These are phyloP conservation scores for Fragaria nilgerrensis DNA, from an alignment of 306 rosid species.

Conservation along the genomic window DNA sequence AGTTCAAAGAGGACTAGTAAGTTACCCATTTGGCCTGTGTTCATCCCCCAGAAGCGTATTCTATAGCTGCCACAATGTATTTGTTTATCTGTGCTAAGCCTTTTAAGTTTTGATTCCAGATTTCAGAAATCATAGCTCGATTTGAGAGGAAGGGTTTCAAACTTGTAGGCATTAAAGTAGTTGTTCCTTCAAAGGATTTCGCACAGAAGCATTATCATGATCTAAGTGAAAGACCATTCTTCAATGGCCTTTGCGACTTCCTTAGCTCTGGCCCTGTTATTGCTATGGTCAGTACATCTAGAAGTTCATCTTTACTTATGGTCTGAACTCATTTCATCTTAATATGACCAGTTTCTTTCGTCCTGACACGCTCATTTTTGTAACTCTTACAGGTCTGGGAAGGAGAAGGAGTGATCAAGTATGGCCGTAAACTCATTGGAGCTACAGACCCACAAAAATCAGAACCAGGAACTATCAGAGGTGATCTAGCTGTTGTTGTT, in stretches of 20 bases:
- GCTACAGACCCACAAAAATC: constrained; percentile 98
- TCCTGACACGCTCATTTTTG: background rate
- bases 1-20: constrained; percentile 92
- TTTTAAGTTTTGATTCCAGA: constrained; percentile 37
- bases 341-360: constrained; percentile 1
- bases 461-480: constrained; percentile 95
- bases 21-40: background rate
- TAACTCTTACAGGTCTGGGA: constrained; percentile 75
- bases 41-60: background rate
- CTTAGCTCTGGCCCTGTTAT: constrained; percentile 95
- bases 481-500: constrained; percentile 90
- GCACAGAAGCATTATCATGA: constrained; percentile 92
- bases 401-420: constrained; percentile 88
- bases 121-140: constrained; percentile 86
- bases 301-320: background rate
- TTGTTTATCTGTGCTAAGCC: constrained; percentile 11
- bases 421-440: constrained; percentile 88
- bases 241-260: constrained; percentile 80
- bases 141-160: constrained; percentile 88
- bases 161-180: constrained; percentile 83
- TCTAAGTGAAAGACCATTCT: constrained; percentile 86
- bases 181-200: constrained; percentile 77
- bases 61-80: background rate
- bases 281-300: constrained; percentile 76
- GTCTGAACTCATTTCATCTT: constrained; percentile 14